phyloP scores from a whole-genome alignment of 768 basidiomycete genomes.

The Sistotremastrum suecicum region DNA sequence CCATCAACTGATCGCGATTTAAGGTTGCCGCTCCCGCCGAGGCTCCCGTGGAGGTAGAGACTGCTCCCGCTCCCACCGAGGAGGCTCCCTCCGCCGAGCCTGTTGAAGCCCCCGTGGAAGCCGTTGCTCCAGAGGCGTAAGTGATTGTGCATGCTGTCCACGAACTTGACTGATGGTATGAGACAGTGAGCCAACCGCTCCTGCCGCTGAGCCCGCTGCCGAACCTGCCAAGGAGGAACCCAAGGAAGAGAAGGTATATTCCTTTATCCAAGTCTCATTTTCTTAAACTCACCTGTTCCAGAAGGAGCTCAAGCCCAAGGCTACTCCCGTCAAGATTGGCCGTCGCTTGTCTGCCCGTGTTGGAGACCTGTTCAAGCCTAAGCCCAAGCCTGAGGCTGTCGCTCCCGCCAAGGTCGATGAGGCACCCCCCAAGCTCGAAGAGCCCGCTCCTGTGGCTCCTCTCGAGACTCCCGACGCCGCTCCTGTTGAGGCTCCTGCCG shows the following conservation, averaged over 20 bases:
- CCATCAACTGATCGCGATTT: background rate
- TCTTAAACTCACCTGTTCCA: slow-evolving; percentile 10
- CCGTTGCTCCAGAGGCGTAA: slow-evolving; percentile 35
- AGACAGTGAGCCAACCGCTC: slow-evolving; percentile 27
- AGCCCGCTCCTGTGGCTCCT: slow-evolving; percentile 69
- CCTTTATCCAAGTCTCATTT: background rate
- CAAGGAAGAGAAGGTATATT: slow-evolving; percentile 51
- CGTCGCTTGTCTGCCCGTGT: slow-evolving; percentile 81
- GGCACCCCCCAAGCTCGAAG: slow-evolving; percentile 79
- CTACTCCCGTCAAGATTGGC: slow-evolving; percentile 39
- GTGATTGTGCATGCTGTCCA: slow-evolving; percentile 12
- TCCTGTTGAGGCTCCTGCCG: slow-evolving; percentile 20
- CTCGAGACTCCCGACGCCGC: slow-evolving; percentile 57
- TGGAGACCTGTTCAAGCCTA: slow-evolving; percentile 69
- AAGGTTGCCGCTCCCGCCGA: background rate
- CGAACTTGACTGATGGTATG: slow-evolving; percentile 1
- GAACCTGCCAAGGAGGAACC: slow-evolving; percentile 25
- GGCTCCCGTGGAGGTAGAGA: background rate
- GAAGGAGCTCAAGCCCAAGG: slow-evolving; percentile 25
- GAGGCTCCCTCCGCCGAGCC: slow-evolving; percentile 25
- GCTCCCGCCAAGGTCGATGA: slow-evolving; percentile 76
- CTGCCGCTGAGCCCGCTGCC: slow-evolving; percentile 19
- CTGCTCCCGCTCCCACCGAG: slow-evolving; percentile 23
- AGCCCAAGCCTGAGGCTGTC: slow-evolving; percentile 47
- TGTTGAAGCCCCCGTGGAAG: slow-evolving; percentile 9